These are phyloP conservation scores for Aethionema arabicum DNA, from an alignment of 345 rosid species.

Conservation along the genomic window DNA sequence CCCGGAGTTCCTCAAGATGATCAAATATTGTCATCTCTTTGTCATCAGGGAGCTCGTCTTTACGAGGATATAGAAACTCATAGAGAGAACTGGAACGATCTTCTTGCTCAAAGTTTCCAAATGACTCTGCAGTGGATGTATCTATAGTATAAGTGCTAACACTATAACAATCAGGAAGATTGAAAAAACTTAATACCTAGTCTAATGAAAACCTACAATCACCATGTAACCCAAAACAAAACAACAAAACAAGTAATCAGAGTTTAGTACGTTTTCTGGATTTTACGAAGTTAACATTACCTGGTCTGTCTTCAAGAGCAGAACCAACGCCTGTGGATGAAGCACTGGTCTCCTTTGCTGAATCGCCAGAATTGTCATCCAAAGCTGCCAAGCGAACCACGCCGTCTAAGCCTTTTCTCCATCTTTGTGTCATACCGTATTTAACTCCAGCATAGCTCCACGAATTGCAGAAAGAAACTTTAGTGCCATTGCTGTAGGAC, in stretches of 20 bases:
- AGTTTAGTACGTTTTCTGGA: background rate
- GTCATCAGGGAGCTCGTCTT: slow-evolving; percentile 94
- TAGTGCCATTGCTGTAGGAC: too few relatives aligned
- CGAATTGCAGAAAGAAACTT: slow-evolving; percentile 22
- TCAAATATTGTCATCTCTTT: slow-evolving; percentile 94
- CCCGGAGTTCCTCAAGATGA: slow-evolving; percentile 91
- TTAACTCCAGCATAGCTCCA: slow-evolving; percentile 35
- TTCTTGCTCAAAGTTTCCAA: slow-evolving; percentile 41
- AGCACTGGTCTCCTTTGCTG: slow-evolving; percentile 38
- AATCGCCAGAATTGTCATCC: slow-evolving; percentile 45
- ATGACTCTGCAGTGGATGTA: slow-evolving; percentile 36
- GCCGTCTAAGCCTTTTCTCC: slow-evolving; percentile 27
- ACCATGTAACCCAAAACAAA: too few relatives aligned
- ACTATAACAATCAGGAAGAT: slow-evolving; percentile 6
- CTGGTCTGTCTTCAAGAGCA: slow-evolving; percentile 67
- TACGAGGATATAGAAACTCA: slow-evolving; percentile 79
- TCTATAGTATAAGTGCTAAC: slow-evolving; percentile 24
- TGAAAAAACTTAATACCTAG: too few relatives aligned
- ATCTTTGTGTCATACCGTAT: slow-evolving; percentile 32
- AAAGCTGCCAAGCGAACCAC: slow-evolving; percentile 52
- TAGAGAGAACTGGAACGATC: slow-evolving; percentile 49
- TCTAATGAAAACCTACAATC: too few relatives aligned
- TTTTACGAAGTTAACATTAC: slow-evolving; percentile 29
- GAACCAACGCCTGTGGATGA: slow-evolving; percentile 39
- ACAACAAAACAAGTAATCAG: background rate